Evolutionary conservation across 495 filamentous ascomycete genomes (phyloP).

Genomic region (Neurospora sp.): DNA sequence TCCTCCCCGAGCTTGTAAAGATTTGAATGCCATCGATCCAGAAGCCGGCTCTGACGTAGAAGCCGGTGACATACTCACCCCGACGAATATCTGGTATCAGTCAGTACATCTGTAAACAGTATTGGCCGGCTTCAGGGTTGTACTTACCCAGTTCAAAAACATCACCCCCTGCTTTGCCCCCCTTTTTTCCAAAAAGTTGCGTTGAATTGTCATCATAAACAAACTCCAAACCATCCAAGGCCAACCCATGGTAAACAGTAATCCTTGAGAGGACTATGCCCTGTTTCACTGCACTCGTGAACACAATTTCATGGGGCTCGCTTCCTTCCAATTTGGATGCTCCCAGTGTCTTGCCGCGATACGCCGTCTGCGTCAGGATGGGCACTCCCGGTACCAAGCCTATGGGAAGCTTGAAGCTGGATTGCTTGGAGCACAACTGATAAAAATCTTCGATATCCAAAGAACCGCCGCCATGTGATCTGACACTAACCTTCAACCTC

Average conservation of each 20-base stretch:
- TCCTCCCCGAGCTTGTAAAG: slow-evolving; percentile 75
- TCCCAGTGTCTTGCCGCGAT: slow-evolving; percentile 68
- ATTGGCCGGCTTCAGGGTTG: not conserved
- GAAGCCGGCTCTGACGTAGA: slow-evolving; percentile 67
- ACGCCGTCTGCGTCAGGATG: slow-evolving; percentile 58
- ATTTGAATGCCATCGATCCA: slow-evolving; percentile 92
- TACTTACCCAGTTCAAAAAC: slow-evolving; percentile 65
- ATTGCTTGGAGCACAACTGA: slow-evolving; percentile 55
- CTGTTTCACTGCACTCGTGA: slow-evolving; percentile 57
- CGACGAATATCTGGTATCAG: slow-evolving; percentile 56
- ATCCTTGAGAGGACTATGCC: slow-evolving; percentile 67
- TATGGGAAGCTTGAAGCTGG: slow-evolving; percentile 53
- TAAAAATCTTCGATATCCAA: slow-evolving; percentile 65
- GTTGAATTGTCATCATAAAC: slow-evolving; percentile 79
- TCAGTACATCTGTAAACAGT: not conserved
- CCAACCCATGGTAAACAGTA: slow-evolving; percentile 65
- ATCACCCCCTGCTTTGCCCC: slow-evolving; percentile 63
- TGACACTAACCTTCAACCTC: slow-evolving; percentile 58
- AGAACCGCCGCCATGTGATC: slow-evolving; percentile 62
- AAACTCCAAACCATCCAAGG: slow-evolving; percentile 84
- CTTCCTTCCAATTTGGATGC: slow-evolving; percentile 61
- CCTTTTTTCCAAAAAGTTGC: slow-evolving; percentile 83
- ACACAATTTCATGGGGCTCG: slow-evolving; percentile 60
- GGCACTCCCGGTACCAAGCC: slow-evolving; percentile 24
- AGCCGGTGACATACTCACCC: slow-evolving; percentile 82